Evolutionary conservation across 2,329 filamentous ascomycete species (phyloP).

Genomic region (Furcasterigmium sp.): DNA sequence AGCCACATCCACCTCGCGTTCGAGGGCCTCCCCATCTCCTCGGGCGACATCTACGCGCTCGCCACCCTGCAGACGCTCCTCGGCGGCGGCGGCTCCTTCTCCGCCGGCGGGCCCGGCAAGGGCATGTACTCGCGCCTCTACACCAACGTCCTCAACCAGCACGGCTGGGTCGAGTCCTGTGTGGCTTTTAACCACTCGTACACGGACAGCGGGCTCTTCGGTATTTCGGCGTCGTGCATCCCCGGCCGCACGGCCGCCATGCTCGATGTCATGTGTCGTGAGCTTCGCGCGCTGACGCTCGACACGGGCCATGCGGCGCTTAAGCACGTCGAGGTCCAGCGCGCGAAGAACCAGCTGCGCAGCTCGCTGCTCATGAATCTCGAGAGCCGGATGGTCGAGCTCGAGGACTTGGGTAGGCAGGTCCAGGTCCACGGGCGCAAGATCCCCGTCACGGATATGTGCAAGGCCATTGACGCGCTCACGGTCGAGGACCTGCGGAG

Average conservation of each 20-base stretch:
- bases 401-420: slow-evolving; percentile 91
- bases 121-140: slow-evolving; percentile 98
- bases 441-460: slow-evolving; percentile 91
- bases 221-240: slow-evolving; percentile 81
- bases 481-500: slow-evolving; percentile 75
- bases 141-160: slow-evolving; percentile 95
- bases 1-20: slow-evolving; percentile 95
- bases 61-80: slow-evolving; percentile 94
- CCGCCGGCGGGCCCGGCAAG: slow-evolving; percentile 92
- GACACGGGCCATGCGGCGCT: slow-evolving; percentile 71
- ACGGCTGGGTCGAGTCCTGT: slow-evolving; percentile 95
- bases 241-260: slow-evolving; percentile 74
- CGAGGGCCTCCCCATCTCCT: slow-evolving; percentile 85
- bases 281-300: slow-evolving; percentile 72
- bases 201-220: slow-evolving; percentile 91
- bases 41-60: slow-evolving; percentile 91
- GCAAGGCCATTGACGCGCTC: slow-evolving; percentile 73
- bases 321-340: slow-evolving; percentile 71
- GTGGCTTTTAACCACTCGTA: slow-evolving; percentile 97
- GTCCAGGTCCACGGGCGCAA: slow-evolving; percentile 96
- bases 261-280: slow-evolving; percentile 93
- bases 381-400: slow-evolving; percentile 92
- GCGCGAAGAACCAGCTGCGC: slow-evolving; percentile 95
- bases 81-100: slow-evolving; percentile 93
- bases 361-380: slow-evolving; percentile 94